A percentile compares a stretch with the other conserved stretches of the same genome.
Conservation (phyloP, 2,329 filamentous ascomycete genomes). For the Colletotrichum endophyticum region DNA sequence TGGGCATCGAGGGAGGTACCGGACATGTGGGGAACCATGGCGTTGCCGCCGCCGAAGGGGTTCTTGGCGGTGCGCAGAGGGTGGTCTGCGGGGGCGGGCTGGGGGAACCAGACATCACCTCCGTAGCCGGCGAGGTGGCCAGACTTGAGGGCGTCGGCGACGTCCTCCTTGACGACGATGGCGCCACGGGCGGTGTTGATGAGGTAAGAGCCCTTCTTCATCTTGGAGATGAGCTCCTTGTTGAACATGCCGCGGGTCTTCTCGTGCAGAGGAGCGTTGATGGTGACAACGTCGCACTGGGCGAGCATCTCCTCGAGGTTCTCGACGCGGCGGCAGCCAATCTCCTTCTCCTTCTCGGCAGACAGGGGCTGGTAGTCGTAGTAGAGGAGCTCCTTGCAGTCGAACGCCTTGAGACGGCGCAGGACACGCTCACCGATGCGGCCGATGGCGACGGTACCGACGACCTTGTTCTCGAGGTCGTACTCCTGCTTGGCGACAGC, state of each 20-base stretch:
- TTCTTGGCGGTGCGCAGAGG: slow-evolving; percentile 90
- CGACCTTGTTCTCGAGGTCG: slow-evolving; percentile 96
- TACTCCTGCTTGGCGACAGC: slow-evolving; percentile 98
- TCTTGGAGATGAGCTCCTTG: slow-evolving; percentile 98
- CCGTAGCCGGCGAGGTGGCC: slow-evolving; percentile 92
- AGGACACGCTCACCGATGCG: slow-evolving; percentile 98
- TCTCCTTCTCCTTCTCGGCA: slow-evolving; percentile 89
- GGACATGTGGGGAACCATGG: slow-evolving; percentile 99
- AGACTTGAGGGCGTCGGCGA: slow-evolving; percentile 88
- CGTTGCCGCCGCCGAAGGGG: slow-evolving; percentile 95
- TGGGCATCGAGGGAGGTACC: slow-evolving; percentile 98
- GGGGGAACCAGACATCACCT: slow-evolving; percentile 95
- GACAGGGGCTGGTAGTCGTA: slow-evolving; percentile 97
- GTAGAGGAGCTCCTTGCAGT: slow-evolving; percentile 99
- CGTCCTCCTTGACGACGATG: slow-evolving; percentile 99
- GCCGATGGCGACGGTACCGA: slow-evolving; percentile 96
- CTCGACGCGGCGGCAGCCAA: slow-evolving; percentile 89
- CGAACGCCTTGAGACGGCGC: slow-evolving; percentile 93
- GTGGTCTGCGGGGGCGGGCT: slow-evolving; percentile 94
- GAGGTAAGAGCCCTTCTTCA: slow-evolving; percentile 98
- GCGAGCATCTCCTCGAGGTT: slow-evolving; percentile 90
- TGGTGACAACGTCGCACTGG: slow-evolving; percentile 97
- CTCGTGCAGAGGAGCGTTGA: slow-evolving; percentile 99
- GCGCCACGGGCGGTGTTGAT: slow-evolving; percentile 98
- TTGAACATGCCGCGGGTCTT: slow-evolving; percentile 97